Evolutionary conservation across 2,329 filamentous ascomycete species (phyloP).

Genomic region (Penicillium sp.): DNA sequence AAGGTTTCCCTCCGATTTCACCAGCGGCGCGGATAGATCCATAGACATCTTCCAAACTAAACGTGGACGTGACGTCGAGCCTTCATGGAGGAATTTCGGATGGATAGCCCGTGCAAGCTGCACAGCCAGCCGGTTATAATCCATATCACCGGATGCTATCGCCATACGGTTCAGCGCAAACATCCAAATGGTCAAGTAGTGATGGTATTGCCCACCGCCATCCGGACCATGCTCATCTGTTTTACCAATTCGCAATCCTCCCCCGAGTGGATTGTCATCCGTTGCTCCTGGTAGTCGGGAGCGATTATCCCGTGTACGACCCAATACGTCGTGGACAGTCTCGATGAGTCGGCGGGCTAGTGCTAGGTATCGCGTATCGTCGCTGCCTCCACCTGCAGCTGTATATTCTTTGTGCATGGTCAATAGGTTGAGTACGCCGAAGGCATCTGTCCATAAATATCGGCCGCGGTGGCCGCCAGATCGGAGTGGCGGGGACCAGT

Average conservation of each 20-base stretch:
- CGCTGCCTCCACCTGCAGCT: constrained; percentile 2
- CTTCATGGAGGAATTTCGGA: constrained; percentile 49
- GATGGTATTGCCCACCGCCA: constrained; percentile 60
- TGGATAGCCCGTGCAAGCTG: constrained; percentile 55
- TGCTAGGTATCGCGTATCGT: constrained; percentile 45
- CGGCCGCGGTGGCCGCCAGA: constrained; percentile 57
- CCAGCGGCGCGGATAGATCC: constrained; percentile 49
- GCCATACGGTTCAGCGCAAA: constrained; percentile 58
- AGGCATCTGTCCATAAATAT: constrained; percentile 62
- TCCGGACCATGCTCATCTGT: constrained; percentile 49
- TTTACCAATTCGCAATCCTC: constrained; percentile 60
- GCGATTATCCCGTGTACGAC: constrained; percentile 50
- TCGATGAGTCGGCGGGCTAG: constrained; percentile 51
- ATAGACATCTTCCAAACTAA: constrained; percentile 59
- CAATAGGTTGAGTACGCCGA: constrained; percentile 59
- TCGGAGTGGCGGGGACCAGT: constrained; percentile 51
- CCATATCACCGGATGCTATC: constrained; percentile 45
- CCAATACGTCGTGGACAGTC: constrained; percentile 54
- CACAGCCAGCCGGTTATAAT: constrained; percentile 53
- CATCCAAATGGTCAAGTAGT: constrained; percentile 63
- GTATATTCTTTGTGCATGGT: constrained; percentile 49
- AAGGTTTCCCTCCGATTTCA: constrained; percentile 54
- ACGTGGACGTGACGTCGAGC: constrained; percentile 31
- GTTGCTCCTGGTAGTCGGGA: constrained; percentile 52
- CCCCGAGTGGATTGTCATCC: constrained; percentile 51